phyloP scores from a whole-genome alignment of 202 grass and related monocot species.

The Panicum hallii region DNA sequence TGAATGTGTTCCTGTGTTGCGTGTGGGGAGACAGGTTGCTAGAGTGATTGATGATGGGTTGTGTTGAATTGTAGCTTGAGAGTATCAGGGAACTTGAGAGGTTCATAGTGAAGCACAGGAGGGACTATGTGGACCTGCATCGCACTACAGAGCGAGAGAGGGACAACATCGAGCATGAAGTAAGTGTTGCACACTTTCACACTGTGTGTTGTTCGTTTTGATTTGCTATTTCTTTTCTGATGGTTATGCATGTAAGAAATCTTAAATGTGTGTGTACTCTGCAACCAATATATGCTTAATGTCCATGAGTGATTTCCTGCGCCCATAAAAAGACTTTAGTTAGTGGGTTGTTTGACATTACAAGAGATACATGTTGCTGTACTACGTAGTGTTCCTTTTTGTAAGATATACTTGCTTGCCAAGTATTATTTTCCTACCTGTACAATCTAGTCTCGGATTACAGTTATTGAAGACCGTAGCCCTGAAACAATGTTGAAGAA shows the following conservation, averaged over 20 bases:
- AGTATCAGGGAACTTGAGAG: constrained; percentile 81
- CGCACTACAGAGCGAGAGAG: constrained; percentile 92
- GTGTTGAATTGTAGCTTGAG: constrained; percentile 68
- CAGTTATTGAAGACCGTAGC: not conserved
- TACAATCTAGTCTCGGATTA: not conserved
- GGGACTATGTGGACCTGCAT: constrained; percentile 89
- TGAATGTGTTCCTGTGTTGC: not conserved
- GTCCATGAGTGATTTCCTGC: not conserved
- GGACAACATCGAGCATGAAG: constrained; percentile 97
- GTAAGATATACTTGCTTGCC: not conserved
- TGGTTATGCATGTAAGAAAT: not conserved
- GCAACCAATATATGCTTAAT: not conserved
- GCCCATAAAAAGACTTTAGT: not conserved
- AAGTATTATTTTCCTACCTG: constrained; percentile 1
- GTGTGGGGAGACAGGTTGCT: not conserved
- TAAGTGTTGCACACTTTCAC: constrained; percentile 36
- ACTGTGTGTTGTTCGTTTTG: not conserved
- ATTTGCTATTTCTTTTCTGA: constrained; percentile 15
- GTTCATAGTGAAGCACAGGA: constrained; percentile 85
- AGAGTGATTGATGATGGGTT: constrained; percentile 26
- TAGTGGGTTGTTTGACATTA: constrained; percentile 5
- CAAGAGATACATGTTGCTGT: not conserved
- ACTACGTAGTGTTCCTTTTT: not conserved
- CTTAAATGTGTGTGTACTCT: not conserved
- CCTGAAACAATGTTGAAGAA: not conserved